A percentile compares a stretch with the other conserved stretches of the same genome.
Conservation (phyloP, 768 basidiomycete species). For the Tephrocybe sp. region DNA sequence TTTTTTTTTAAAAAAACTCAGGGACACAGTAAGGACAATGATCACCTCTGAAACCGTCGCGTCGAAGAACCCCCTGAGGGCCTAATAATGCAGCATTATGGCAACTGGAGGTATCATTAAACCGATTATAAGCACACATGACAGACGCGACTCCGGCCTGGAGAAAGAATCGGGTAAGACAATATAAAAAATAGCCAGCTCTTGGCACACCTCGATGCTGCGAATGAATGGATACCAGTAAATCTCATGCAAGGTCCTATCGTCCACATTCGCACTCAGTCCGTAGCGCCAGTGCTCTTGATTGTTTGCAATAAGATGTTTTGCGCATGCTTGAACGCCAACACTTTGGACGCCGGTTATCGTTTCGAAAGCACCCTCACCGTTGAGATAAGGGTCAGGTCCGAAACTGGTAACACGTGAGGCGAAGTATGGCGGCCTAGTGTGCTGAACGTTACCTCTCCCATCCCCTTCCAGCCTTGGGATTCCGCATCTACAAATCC, state of each 20-base stretch:
- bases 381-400: constrained; percentile 64
- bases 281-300: constrained; percentile 55
- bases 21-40: no score
- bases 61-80: constrained; percentile 35
- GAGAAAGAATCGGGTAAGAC: not conserved
- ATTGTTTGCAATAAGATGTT: constrained; percentile 51
- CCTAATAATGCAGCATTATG: constrained; percentile 54
- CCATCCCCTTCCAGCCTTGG: constrained; percentile 50
- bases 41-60: constrained; percentile 43
- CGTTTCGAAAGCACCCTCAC: constrained; percentile 60
- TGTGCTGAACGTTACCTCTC: constrained; percentile 39
- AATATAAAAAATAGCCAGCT: not conserved
- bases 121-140: constrained; percentile 55
- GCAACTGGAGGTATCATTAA: constrained; percentile 65
- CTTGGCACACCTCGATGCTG: constrained; percentile 41
- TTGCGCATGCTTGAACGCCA: constrained; percentile 61
- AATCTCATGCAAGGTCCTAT: constrained; percentile 55
- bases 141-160: constrained; percentile 50
- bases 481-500: constrained; percentile 46
- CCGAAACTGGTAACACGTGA: constrained; percentile 36
- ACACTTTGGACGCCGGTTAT: constrained; percentile 58
- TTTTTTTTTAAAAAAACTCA: no score
- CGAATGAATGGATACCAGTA: constrained; percentile 53
- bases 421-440: no score
- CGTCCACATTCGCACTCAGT: constrained; percentile 47